Evolutionary conservation across 139 green algal species (phyloP), one percentile per base, ranked within the genome.

Genomic region (Micractinium sp.): DNA sequence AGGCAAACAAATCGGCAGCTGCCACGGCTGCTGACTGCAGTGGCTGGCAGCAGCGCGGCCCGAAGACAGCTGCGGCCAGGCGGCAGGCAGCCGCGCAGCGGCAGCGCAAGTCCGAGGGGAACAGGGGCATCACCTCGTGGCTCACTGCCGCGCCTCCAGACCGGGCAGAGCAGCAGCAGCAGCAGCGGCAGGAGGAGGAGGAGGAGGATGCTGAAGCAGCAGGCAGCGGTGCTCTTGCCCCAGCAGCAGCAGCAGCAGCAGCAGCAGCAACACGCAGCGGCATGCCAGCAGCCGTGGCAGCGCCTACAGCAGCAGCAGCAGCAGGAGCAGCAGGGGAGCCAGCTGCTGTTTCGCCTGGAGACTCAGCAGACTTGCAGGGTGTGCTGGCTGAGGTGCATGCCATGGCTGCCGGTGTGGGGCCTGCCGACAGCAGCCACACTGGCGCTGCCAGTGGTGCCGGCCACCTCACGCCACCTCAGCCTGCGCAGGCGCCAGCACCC

Each of bases 391-490:
- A 84, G 14, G 78, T 84, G 41, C 41, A 63, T 15, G 78, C 83
- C 38, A 19, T 71, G 4, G 80, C 87, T 12, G 69, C 87, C n/a
- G 87, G 78, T 27, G 87, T 53, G 39, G 67, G 22, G 3, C 39
- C 71, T 41, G 67, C 41, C 15, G 36, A 88, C 73, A 84, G 81
- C 56, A n/a, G 56, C 33, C 18, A 16, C 61, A 35, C 56, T 35
- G 35, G 22, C 31, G 61, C 41, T 33, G 33, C 20, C 31, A 38
- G 60, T 9, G 38, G 73, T 31, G 67, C 67, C 1, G 76, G 67
- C 74, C 86, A 89, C 66, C 67, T 53, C 31, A 84, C 78, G 41
- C 78, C 78, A 29, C 27, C 78, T 29, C 78, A 67, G 78, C 41
- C 78, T 0, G 41, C 41, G 56, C 78, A 84, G 47, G 78, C 78